Evolutionary conservation across 805 yeast genomes (phyloP).

Genomic region (Starmerella apicola): DNA sequence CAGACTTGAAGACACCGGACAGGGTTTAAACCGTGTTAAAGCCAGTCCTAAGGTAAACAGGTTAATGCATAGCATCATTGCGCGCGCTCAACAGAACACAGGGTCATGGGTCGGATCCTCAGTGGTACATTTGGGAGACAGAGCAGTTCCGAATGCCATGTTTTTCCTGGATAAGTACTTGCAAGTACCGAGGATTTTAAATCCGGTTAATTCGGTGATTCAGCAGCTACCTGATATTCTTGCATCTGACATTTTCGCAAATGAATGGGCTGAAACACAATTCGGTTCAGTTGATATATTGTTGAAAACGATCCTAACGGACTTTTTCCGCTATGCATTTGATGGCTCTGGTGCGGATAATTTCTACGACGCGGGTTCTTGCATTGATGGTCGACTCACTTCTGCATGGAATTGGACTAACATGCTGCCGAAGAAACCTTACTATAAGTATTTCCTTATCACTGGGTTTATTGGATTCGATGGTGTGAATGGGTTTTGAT

Average conservation of each 20-base stretch:
- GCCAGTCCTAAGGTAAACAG: slow-evolving; percentile 57
- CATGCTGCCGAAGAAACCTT: slow-evolving; percentile 52
- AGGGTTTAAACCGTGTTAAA: slow-evolving; percentile 67
- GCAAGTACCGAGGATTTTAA: slow-evolving; percentile 65
- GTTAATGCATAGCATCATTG: slow-evolving; percentile 56
- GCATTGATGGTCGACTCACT: slow-evolving; percentile 72
- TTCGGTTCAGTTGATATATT: slow-evolving; percentile 46
- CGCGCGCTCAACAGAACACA: slow-evolving; percentile 50
- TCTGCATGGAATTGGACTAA: slow-evolving; percentile 79
- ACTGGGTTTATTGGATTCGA: slow-evolving; percentile 67
- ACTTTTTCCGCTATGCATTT: slow-evolving; percentile 47
- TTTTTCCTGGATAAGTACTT: slow-evolving; percentile 69
- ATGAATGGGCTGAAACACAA: slow-evolving; percentile 41
- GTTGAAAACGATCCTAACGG: slow-evolving; percentile 35
- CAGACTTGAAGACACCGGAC: slow-evolving; percentile 59
- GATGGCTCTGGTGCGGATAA: slow-evolving; percentile 80
- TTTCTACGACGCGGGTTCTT: slow-evolving; percentile 71
- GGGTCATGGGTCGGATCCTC: slow-evolving; percentile 70
- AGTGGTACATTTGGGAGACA: slow-evolving; percentile 71
- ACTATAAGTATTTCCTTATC: slow-evolving; percentile 47
- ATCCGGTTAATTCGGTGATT: slow-evolving; percentile 54
- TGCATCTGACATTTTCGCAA: slow-evolving; percentile 31
- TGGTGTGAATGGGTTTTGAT: slow-evolving; percentile 49
- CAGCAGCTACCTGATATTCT: slow-evolving; percentile 42
- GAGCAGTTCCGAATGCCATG: slow-evolving; percentile 71